Evolutionary conservation across 192 early-diverging fungal species (phyloP).

Genomic region (Podila clonocystis): DNA sequence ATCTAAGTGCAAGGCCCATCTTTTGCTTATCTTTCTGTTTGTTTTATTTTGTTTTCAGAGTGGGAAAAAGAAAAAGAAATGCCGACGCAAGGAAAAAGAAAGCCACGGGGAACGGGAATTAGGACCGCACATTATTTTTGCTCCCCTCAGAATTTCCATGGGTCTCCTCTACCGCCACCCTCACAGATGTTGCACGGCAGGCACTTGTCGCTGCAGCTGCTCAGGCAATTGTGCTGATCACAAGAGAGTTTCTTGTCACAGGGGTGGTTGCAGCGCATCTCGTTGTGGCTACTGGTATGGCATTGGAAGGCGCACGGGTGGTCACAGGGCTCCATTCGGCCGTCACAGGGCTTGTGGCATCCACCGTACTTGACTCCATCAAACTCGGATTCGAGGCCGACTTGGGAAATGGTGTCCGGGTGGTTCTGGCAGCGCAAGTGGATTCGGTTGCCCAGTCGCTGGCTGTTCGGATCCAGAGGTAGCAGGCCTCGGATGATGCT

Average conservation of each 20-base stretch:
- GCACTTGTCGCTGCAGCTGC: constrained; percentile 28
- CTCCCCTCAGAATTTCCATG: no score
- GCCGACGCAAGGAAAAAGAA: no score
- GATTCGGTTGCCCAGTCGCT: constrained; percentile 55
- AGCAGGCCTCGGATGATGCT: constrained; percentile 51
- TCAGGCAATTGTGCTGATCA: constrained; percentile 21
- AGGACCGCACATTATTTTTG: no score
- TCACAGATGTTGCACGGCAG: constrained; percentile 10
- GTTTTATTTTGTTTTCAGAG: no score
- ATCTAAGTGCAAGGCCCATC: no score
- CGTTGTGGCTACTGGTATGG: constrained; percentile 20
- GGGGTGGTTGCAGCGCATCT: constrained; percentile 19
- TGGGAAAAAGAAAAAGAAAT: no score
- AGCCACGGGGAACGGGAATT: no score
- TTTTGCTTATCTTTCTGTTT: no score
- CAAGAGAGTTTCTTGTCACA: constrained; percentile 24
- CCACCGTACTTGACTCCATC: constrained; percentile 57
- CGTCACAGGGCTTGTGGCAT: constrained; percentile 51
- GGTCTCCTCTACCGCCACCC: neutral
- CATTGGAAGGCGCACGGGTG: constrained; percentile 41
- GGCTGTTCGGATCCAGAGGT: constrained; percentile 6
- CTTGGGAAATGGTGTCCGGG: constrained; percentile 33
- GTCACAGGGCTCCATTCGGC: constrained; percentile 39
- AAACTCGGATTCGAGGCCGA: constrained; percentile 58
- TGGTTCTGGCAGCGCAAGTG: constrained; percentile 52